Conservation (phyloP, 257 asterid species). For the Solanum pimpinellifolium region DNA sequence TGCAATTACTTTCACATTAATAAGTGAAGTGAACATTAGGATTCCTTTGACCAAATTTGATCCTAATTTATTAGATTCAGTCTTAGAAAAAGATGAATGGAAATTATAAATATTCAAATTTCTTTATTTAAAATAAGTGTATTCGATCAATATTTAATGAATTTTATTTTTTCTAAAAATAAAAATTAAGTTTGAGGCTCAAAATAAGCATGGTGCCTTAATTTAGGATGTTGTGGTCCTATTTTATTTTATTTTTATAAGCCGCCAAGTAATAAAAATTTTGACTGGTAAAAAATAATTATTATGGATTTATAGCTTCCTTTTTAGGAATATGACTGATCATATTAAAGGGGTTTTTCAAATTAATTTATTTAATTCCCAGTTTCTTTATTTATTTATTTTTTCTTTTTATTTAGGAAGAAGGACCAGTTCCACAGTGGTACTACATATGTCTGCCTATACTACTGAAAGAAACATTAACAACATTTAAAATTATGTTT, state of each 20-base stretch:
- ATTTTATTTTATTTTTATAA: neutral
- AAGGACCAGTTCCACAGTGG: neutral
- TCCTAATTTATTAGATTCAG: neutral
- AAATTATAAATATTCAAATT: neutral
- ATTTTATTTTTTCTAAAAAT: neutral
- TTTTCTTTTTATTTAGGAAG: neutral
- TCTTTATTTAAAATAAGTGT: neutral
- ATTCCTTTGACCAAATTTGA: neutral
- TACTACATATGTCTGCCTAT: neutral
- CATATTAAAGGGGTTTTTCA: neutral
- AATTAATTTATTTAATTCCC: too few species aligned
- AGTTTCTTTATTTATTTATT: neutral
- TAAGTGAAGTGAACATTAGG: neutral
- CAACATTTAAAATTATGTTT: neutral
- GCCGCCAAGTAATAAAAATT: slow-evolving; percentile 18
- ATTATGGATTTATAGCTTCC: neutral
- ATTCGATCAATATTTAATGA: neutral
- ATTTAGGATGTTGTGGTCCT: slow-evolving; percentile 52
- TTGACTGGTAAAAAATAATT: slow-evolving; percentile 15
- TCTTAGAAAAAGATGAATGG: neutral
- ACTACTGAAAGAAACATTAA: neutral
- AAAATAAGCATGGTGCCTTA: slow-evolving; percentile 26
- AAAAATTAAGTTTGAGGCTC: neutral
- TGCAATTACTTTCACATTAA: neutral
- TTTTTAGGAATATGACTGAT: neutral